Percentiles rank a stretch among this genome's conserved stretches.
Conservation (phyloP, 805 yeast species). For the Candida awuae region DNA sequence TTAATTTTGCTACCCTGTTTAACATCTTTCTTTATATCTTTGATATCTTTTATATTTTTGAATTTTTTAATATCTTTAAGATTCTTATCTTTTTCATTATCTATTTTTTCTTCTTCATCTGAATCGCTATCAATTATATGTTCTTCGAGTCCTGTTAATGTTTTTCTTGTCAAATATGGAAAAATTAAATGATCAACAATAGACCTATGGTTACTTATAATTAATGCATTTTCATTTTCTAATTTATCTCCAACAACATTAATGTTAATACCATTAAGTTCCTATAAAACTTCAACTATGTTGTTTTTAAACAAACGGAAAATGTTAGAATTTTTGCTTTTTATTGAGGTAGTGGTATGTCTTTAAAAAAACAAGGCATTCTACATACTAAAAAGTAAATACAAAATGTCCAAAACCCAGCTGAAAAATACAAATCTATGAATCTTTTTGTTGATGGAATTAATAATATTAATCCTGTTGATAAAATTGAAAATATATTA, state of each 20-base stretch:
- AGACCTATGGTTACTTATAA: constrained; percentile 56
- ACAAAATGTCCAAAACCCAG: constrained; percentile 29
- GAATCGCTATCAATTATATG: background rate
- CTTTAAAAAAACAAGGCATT: background rate
- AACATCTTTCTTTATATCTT: constrained; percentile 2
- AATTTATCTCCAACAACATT: constrained; percentile 37
- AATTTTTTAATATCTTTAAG: too few species aligned
- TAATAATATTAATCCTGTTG: constrained; percentile 15
- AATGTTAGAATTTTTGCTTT: too few species aligned
- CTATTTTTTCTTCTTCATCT: constrained; percentile 4
- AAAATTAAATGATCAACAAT: constrained; percentile 57
- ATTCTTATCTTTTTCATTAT: background rate
- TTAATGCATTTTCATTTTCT: constrained; percentile 30
- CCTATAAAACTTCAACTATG: constrained; percentile 16
- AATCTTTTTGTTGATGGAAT: constrained; percentile 19
- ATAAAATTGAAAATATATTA: constrained; percentile 12
- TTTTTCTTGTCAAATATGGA: constrained; percentile 31
- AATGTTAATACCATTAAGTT: constrained; percentile 32
- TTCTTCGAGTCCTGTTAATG: constrained; percentile 6
- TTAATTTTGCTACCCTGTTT: background rate
- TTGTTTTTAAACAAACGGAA: too few species aligned
- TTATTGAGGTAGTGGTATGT: too few species aligned
- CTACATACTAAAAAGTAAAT: constrained; percentile 23
- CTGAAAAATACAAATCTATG: constrained; percentile 19
- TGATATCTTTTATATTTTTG: too few species aligned